A percentile compares a stretch with the other conserved stretches of the same genome.
These are phyloP conservation scores for Abrus pulchellus DNA, from an alignment of 306 rosid genomes.

Conservation along the genomic window DNA sequence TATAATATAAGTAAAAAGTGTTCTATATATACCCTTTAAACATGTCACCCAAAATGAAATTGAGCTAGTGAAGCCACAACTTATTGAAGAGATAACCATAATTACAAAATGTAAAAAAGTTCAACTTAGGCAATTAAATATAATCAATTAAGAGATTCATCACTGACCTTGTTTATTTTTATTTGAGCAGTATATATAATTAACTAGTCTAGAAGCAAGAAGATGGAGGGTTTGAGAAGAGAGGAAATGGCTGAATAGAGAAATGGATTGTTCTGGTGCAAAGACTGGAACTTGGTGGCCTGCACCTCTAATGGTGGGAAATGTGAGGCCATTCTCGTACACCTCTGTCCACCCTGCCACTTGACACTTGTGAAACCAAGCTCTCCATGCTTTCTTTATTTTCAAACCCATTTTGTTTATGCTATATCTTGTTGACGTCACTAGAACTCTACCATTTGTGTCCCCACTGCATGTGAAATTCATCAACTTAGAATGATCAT, in stretches of 20 bases:
- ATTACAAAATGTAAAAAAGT: too few species aligned
- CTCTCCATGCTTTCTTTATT: conserved; percentile 61
- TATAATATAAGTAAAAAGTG: too few species aligned
- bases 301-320: conserved; percentile 76
- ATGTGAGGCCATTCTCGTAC: conserved; percentile 64
- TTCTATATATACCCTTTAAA: too few species aligned
- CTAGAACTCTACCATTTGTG: conserved; percentile 75
- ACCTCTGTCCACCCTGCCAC: conserved; percentile 74
- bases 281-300: conserved; percentile 76
- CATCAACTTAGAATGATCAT: neutral
- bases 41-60: too few species aligned
- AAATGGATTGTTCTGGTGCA: conserved; percentile 64
- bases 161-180: too few species aligned
- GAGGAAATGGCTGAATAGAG: conserved; percentile 70
- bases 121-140: too few species aligned
- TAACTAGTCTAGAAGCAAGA: conserved; percentile 21
- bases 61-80: too few species aligned
- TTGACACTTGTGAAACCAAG: conserved; percentile 62
- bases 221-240: conserved; percentile 57
- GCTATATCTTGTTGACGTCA: conserved; percentile 71
- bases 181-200: too few species aligned
- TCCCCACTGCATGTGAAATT: conserved; percentile 64
- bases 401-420: conserved; percentile 59
- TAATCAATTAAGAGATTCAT: too few species aligned
- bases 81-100: too few species aligned